Evolutionary conservation across 106 monocot genomes (phyloP), one percentile per base, ranked within the genome.

Genomic region (Dendrobium huoshanense): DNA sequence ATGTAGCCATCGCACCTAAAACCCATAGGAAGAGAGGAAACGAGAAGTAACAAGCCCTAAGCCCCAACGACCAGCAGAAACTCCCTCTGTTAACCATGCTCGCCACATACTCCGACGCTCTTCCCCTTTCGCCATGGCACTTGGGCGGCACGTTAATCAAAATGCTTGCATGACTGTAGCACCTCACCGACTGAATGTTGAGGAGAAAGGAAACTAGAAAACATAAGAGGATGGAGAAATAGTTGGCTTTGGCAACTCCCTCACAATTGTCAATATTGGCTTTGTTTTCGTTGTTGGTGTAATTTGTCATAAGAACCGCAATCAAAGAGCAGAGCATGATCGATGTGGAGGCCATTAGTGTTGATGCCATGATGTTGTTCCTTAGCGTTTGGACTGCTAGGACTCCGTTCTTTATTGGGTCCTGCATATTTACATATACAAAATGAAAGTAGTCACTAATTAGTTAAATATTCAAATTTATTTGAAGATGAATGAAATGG

Each of bases 281-380:
- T 7, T 89, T 89, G 78, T 56, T 55, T 79, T 43, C 72, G 9
- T 18, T 2, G 70, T 13, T 24, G 78, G 43, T 68, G 77, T 55
- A 59, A 19, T 72, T 68, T 79, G 73, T 73, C 86, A 91, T 93
- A 17, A 96, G 88, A 4, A 85, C 89, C 37, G 85, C 88, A 74
- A 93, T 87, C 58, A 90, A 29, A 5, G 96, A 93, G 84, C 81
- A 59, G 27, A 96, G 91, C 82, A 82, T 90, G 88, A 93, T 91
- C 67, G 88, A 85, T 8, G 84, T 88, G 5, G 90, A 82, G 8
- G 93, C 93, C 61, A 96, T 81, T 7, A 96, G 76, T 3, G 93
- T 90, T 49, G 93, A 91, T 42, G 92, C 93, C 96, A 96, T 91
- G 41, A 96, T 91, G 88, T 88, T 93, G 93, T 96, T 93, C 42